Conservation (phyloP, 2,329 filamentous ascomycete species). For the Cladosporium sp. region DNA sequence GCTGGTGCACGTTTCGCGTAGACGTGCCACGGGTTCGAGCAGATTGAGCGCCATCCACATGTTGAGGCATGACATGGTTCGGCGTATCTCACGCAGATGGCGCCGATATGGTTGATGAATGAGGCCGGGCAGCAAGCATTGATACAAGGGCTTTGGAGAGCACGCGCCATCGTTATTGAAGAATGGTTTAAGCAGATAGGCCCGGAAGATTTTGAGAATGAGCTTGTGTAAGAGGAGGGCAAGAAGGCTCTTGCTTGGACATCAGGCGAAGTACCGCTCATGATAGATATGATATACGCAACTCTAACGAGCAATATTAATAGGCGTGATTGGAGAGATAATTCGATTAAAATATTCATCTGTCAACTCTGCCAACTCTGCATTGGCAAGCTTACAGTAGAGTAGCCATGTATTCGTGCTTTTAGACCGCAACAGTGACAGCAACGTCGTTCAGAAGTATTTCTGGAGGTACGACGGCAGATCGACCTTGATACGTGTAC, state of each 20-base stretch:
- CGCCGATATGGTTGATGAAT: too few relatives aligned
- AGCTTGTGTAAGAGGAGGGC: neutral
- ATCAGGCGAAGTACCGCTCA: neutral
- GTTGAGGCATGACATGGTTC: neutral
- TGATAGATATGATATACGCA: neutral
- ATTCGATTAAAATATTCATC: neutral
- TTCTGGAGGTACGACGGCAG: neutral
- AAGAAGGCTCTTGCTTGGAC: neutral
- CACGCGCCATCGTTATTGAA: neutral
- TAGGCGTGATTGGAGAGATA: neutral
- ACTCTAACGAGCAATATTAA: neutral
- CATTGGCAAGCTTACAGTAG: neutral
- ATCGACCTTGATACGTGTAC: too few relatives aligned
- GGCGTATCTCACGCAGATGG: neutral
- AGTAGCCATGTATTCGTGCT: neutral
- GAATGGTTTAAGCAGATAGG: neutral
- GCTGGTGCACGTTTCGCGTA: neutral
- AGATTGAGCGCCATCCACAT: neutral
- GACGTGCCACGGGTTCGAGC: neutral
- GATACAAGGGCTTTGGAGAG: neutral
- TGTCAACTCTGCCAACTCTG: neutral
- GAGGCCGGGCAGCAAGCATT: neutral
- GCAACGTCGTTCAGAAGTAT: neutral
- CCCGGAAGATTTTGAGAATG: neutral
- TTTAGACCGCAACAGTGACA: neutral